Conservation (phyloP, 1,284 basidiomycete species). For the Ganoderma meredithae region DNA sequence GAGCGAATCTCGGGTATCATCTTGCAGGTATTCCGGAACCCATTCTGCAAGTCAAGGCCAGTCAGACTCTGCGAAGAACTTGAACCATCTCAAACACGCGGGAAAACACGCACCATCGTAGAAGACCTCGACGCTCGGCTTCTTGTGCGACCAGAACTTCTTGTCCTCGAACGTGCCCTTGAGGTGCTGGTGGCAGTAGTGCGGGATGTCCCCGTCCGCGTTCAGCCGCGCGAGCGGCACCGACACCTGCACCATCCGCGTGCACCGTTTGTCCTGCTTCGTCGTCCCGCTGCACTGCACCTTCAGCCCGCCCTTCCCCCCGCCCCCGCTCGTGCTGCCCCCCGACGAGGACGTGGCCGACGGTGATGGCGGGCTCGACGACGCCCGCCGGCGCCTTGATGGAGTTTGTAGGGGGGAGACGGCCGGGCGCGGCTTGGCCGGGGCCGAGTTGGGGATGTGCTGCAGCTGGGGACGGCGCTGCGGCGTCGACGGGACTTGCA, state of each 20-base stretch:
- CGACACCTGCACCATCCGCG: slow-evolving; percentile 61
- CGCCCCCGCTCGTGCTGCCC: not conserved
- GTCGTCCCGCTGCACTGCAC: slow-evolving; percentile 71
- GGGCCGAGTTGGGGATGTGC: slow-evolving; percentile 28
- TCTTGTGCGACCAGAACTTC: slow-evolving; percentile 60
- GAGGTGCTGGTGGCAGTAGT: slow-evolving; percentile 74
- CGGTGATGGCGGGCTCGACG: slow-evolving; percentile 44
- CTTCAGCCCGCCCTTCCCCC: slow-evolving; percentile 35
- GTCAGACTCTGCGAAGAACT: not conserved
- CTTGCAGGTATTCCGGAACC: slow-evolving; percentile 71
- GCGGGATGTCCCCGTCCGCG: slow-evolving; percentile 47
- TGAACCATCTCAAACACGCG: no score
- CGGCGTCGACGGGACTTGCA: slow-evolving; percentile 29
- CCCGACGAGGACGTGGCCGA: slow-evolving; percentile 33
- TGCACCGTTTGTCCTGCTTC: slow-evolving; percentile 67
- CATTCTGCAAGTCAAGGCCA: slow-evolving; percentile 53
- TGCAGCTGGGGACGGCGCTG: slow-evolving; percentile 39
- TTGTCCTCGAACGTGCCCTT: slow-evolving; percentile 54
- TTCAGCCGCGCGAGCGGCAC: slow-evolving; percentile 49
- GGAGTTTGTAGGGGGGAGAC: slow-evolving; percentile 23
- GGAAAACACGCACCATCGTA: slow-evolving; percentile 56
- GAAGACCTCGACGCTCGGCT: slow-evolving; percentile 47
- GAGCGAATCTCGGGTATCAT: slow-evolving; percentile 67
- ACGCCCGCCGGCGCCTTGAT: slow-evolving; percentile 38
- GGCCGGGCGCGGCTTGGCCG: slow-evolving; percentile 29